Percentiles rank a stretch among this genome's conserved stretches.
Evolutionary conservation across 352 stramenopile species (phyloP).

Genomic region (Globisporangium irregulare): DNA sequence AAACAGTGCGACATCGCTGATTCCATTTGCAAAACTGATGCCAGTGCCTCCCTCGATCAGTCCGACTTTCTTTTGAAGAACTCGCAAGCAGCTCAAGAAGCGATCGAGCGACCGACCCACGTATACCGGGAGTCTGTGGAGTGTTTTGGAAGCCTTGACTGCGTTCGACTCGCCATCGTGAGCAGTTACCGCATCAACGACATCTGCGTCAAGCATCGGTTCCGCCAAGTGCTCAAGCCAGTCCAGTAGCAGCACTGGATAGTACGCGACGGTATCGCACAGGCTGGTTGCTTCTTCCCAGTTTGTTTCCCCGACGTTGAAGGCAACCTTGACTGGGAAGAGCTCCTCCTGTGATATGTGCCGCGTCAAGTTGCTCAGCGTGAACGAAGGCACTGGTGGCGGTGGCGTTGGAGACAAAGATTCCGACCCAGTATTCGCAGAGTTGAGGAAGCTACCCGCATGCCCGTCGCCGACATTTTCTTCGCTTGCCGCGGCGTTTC

Average conservation of each 20-base stretch:
- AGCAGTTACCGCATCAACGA: constrained; percentile 30
- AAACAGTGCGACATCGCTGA: constrained; percentile 23
- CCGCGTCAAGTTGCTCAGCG: constrained; percentile 5
- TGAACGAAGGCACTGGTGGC: constrained; percentile 24
- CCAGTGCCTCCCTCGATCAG: constrained; percentile 14
- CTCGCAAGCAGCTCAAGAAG: constrained; percentile 43
- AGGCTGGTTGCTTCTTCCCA: constrained; percentile 40
- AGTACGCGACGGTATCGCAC: constrained; percentile 22
- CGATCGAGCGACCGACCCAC: constrained; percentile 61
- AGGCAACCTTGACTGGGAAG: constrained; percentile 68
- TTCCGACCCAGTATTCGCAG: background rate
- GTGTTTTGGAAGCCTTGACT: constrained; percentile 28
- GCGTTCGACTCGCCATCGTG: constrained; percentile 16
- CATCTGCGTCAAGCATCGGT: constrained; percentile 38
- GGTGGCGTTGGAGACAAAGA: constrained; percentile 8
- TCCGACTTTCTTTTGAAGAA: constrained; percentile 36
- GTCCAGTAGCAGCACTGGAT: constrained; percentile 61
- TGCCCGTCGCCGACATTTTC: background rate
- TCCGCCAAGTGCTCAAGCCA: constrained; percentile 78
- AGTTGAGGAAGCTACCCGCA: constrained; percentile 2
- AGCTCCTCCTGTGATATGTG: constrained; percentile 37
- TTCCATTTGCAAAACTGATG: constrained; percentile 5
- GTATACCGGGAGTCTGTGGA: constrained; percentile 57
- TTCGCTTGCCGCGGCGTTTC: constrained; percentile 9
- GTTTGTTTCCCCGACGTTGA: constrained; percentile 75